phyloP scores from a whole-genome alignment of 75 land plant species.

The Ceratopteris richardii region DNA sequence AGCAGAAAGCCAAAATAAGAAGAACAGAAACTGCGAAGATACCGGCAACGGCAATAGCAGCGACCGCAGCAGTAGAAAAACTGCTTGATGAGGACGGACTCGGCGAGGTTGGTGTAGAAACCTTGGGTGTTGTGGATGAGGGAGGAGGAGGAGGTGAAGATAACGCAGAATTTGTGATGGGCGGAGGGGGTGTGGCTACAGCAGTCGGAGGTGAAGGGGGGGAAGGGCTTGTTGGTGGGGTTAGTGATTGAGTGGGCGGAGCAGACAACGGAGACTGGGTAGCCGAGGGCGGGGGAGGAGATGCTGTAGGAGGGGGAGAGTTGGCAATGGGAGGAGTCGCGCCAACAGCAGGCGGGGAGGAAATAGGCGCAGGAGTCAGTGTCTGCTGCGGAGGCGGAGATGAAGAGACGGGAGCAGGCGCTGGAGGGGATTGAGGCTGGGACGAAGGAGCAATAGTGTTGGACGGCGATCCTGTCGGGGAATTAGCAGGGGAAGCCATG shows the following conservation, averaged over 20 bases:
- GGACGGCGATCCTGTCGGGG: no score
- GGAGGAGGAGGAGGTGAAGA: constrained; percentile 12
- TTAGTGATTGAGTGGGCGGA: constrained; percentile 3
- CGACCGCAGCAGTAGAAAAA: constrained; percentile 9
- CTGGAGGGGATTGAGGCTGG: no score
- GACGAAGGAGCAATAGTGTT: no score
- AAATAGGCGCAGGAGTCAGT: no score
- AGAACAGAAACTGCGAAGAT: constrained; percentile 22
- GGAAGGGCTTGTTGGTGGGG: constrained; percentile 22
- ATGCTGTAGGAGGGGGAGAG: background rate
- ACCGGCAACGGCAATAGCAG: background rate
- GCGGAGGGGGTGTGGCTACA: constrained; percentile 6
- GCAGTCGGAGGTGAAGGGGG: constrained; percentile 25
- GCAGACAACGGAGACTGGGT: constrained; percentile 32
- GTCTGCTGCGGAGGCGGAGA: background rate
- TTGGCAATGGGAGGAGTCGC: no score
- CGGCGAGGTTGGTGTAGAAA: constrained; percentile 8
- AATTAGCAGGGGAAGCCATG: no score
- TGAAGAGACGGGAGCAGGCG: no score
- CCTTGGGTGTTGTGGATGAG: constrained; percentile 14
- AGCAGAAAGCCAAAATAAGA: constrained; percentile 4
- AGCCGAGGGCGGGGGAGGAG: constrained; percentile 6
- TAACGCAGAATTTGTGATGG: background rate
- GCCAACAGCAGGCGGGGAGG: no score
- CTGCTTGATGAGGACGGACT: constrained; percentile 6